Evolutionary conservation across 78 protist species (phyloP).

Genomic region (Isochrysis galbana): DNA sequence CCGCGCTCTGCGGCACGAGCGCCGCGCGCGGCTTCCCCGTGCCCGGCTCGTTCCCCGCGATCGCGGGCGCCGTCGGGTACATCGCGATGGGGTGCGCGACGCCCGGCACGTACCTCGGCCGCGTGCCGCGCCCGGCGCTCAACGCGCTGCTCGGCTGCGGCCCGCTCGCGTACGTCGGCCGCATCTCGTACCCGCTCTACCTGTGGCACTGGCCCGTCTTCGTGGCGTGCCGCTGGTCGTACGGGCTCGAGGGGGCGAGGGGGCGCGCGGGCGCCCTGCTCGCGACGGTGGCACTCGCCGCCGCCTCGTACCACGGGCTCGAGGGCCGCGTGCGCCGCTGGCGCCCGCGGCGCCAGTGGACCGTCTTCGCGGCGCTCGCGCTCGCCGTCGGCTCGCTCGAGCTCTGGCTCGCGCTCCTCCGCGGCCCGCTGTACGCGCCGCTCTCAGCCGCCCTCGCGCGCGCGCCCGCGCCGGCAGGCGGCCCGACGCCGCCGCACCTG

Average conservation of each 20-base stretch:
- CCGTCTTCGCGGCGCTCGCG: too few relatives aligned
- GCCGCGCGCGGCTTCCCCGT: background rate
- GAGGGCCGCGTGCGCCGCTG: background rate
- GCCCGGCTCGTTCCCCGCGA: background rate
- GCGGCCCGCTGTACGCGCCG: too few relatives aligned
- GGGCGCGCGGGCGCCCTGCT: background rate
- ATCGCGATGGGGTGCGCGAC: background rate
- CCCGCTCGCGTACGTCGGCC: background rate
- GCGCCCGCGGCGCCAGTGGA: background rate
- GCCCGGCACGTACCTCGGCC: background rate
- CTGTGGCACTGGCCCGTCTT: background rate
- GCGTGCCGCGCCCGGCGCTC: background rate
- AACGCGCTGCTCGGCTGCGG: background rate
- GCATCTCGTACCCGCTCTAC: slow-evolving; percentile 7
- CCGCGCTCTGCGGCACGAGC: background rate
- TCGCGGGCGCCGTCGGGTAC: background rate
- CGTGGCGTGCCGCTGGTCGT: background rate
- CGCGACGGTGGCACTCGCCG: background rate
- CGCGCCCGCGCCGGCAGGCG: too few relatives aligned
- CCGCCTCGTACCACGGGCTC: background rate
- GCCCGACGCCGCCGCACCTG: too few relatives aligned
- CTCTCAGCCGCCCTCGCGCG: too few relatives aligned
- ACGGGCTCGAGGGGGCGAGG: background rate
- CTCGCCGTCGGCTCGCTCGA: too few relatives aligned
- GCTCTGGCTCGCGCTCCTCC: too few relatives aligned